A percentile compares a stretch with the other conserved stretches of the same genome.
These are phyloP conservation scores for Grosmannia clavigera DNA, from an alignment of 2,329 filamentous ascomycete species.

Conservation along the genomic window DNA sequence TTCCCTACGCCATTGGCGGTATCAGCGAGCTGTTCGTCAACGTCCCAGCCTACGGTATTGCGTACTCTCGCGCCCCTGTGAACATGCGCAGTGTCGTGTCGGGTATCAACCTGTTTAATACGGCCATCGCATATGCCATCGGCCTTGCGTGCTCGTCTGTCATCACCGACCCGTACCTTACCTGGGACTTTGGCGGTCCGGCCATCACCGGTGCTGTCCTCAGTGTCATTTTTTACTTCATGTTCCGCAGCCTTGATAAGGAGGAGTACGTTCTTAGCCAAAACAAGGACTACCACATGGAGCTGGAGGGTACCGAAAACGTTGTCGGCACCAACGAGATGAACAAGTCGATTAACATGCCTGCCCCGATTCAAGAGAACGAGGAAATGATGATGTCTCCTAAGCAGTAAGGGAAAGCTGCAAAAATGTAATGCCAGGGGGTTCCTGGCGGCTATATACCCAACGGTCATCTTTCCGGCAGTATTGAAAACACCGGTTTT, in stretches of 20 bases:
- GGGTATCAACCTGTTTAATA: constrained; percentile 55
- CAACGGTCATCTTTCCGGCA: background rate
- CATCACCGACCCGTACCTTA: constrained; percentile 34
- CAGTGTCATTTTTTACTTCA: constrained; percentile 31
- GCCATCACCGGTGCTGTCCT: constrained; percentile 32
- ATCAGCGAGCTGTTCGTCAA: constrained; percentile 40
- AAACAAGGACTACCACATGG: constrained; percentile 19
- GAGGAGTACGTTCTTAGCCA: constrained; percentile 30
- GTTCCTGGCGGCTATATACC: background rate
- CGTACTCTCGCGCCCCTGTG: constrained; percentile 56
- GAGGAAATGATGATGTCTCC: constrained; percentile 16
- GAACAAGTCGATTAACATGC: constrained; percentile 15
- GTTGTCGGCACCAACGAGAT: constrained; percentile 12
- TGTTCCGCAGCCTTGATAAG: constrained; percentile 32
- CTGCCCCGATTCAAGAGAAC: background rate
- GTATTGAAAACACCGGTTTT: background rate
- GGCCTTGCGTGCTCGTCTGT: constrained; percentile 44
- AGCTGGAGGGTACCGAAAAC: constrained; percentile 9
- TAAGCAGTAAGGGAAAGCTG: constrained; percentile 14
- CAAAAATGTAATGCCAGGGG: background rate
- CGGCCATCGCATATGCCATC: constrained; percentile 54
- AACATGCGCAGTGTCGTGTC: constrained; percentile 68
- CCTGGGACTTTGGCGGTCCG: constrained; percentile 36
- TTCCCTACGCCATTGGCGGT: constrained; percentile 37
- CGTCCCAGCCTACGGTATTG: constrained; percentile 38